Evolutionary conservation across 2,329 filamentous ascomycete genomes (phyloP).

Genomic region (Fusarium proliferatum): DNA sequence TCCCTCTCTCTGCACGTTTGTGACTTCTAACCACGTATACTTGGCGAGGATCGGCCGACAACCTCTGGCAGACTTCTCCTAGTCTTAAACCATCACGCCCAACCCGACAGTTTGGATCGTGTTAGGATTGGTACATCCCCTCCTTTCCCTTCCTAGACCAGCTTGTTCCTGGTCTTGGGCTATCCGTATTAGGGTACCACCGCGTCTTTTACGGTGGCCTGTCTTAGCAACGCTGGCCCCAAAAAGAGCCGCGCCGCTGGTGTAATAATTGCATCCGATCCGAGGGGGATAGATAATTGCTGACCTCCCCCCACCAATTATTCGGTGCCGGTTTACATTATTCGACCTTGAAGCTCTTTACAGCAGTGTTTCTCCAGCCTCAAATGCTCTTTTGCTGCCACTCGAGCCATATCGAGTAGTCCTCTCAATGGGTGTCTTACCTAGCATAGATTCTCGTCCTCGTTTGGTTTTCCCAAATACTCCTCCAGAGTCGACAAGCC

Average conservation of each 20-base stretch:
- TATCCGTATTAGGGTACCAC: conserved; percentile 44
- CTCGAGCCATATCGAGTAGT: conserved; percentile 46
- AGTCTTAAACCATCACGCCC: conserved; percentile 33
- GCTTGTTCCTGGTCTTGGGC: conserved; percentile 43
- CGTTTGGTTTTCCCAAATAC: conserved; percentile 64
- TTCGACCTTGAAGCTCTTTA: conserved; percentile 28
- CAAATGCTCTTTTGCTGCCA: conserved; percentile 41
- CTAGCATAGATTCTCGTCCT: conserved; percentile 61
- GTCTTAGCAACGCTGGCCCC: conserved; percentile 40
- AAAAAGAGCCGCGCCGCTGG: conserved; percentile 42
- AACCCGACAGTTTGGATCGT: conserved; percentile 46
- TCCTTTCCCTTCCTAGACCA: conserved; percentile 40
- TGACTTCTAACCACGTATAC: conserved; percentile 15
- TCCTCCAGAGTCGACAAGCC: conserved; percentile 65
- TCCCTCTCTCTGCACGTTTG: conserved; percentile 21
- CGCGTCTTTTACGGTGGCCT: conserved; percentile 44
- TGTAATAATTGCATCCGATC: conserved; percentile 43
- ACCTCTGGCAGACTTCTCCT: conserved; percentile 32
- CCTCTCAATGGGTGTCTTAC: conserved; percentile 67
- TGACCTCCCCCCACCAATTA: conserved; percentile 36
- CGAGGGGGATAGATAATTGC: conserved; percentile 44
- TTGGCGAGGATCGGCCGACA: conserved; percentile 31
- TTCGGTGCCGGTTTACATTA: conserved; percentile 28
- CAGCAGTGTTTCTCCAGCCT: conserved; percentile 21
- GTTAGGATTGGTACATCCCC: conserved; percentile 46